These are phyloP conservation scores for Rhizopogon vulgaris DNA, from an alignment of 768 basidiomycete genomes.

Conservation along the genomic window DNA sequence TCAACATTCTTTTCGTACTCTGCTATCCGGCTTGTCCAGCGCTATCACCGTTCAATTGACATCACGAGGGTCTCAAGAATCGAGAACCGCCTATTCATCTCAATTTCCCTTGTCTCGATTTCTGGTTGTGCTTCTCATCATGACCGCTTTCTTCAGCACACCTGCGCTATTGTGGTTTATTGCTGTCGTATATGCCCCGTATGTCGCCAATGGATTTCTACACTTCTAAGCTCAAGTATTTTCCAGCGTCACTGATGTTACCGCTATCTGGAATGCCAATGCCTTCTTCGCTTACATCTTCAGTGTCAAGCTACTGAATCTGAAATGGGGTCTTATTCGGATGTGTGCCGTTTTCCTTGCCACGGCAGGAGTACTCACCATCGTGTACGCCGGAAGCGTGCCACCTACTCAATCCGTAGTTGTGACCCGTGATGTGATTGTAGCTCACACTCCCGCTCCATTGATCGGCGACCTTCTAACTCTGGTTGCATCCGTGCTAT, in stretches of 20 bases:
- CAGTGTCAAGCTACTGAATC: conserved; percentile 62
- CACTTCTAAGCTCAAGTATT: conserved; percentile 5
- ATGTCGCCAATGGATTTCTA: conserved; percentile 25
- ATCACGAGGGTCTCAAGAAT: conserved; percentile 4
- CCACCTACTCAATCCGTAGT: conserved; percentile 8
- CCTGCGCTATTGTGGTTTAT: conserved; percentile 74
- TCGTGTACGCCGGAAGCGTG: conserved; percentile 73
- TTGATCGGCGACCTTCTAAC: conserved; percentile 72
- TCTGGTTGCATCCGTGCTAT: conserved; percentile 62
- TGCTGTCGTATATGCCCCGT: conserved; percentile 67
- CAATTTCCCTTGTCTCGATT: conserved; percentile 28
- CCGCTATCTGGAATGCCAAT: conserved; percentile 84
- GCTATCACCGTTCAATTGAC: conserved; percentile 34
- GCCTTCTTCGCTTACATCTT: conserved; percentile 90
- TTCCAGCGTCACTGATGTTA: conserved; percentile 73
- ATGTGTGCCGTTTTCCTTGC: conserved; percentile 74
- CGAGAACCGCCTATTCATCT: conserved; percentile 11
- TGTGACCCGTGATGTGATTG: neutral
- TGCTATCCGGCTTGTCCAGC: conserved; percentile 46
- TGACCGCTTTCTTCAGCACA: conserved; percentile 44
- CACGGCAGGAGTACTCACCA: conserved; percentile 70
- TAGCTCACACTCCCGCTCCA: conserved; percentile 36
- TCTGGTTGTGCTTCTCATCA: conserved; percentile 20
- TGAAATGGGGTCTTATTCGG: conserved; percentile 57
- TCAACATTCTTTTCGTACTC: conserved; percentile 38